Base-by-base conservation (phyloP, 2,329 filamentous ascomycete genomes). In the Mycogone perniciosa region DNA sequence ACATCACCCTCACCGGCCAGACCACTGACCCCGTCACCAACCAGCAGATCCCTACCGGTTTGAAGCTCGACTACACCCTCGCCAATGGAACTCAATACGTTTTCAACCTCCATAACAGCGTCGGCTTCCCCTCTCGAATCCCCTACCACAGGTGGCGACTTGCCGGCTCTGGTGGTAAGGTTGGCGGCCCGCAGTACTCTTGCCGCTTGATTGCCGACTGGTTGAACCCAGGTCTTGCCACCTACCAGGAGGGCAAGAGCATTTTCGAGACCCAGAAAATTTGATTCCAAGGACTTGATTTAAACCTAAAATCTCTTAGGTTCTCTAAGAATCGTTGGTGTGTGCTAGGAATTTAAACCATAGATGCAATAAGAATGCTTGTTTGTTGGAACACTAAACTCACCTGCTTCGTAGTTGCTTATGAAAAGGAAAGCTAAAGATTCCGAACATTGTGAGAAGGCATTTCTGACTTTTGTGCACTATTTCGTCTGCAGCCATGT, bases 81-180 rank as follows among this genome's bases (percentile, higher is more conserved):
- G 43, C 43, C n/a, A 45, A 45, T 31, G 43, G 43, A 8, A 45
- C 43, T 9, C 30, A 45, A 2, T 45, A 45, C 43, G 43, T 45
- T 5, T 45, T 45, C n/a, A 45, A 4, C 3, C 31, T 45, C 6
- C 10, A 45, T 6, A 45, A 45, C 43, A 20, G 11, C 30, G 13
- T 26, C 6, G 11, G 35, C 30, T 11, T 7, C 3, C 31, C 31
- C 4, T 26, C 31, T 35, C 43, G 35, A 13, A 45, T 35, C n/a
- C 31, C 31, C 30, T 45, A 45, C 31, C 43, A 45, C n/a, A n/a
- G 43, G 20, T 45, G 43, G 43, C 30, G 43, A 10, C 31, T 45
- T 45, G 43, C 31, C 4, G 43, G 43, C 10, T 34, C 30, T 8
- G 43, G 43, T 13, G 43, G 43, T 20, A n/a, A 10, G n/a, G 43